These are phyloP conservation scores for Dentiscutata heterogama DNA, from an alignment of 371 early-diverging fungal species.

Conservation along the genomic window DNA sequence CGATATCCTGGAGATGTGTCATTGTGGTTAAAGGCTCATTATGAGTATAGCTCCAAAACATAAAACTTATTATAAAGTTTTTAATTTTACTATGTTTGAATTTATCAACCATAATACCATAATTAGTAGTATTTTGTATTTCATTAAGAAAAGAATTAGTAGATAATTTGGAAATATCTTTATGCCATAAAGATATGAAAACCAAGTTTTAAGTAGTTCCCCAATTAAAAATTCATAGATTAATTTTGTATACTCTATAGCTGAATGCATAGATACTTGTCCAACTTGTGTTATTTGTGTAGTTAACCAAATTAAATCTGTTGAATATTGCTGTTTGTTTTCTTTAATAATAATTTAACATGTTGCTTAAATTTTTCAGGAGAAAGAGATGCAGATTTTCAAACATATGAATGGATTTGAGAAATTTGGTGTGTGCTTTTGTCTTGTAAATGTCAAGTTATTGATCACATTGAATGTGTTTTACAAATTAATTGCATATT, in stretches of 20 bases:
- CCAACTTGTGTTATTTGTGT: neutral
- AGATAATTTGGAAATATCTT: neutral
- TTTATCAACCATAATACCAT: conserved; percentile 10
- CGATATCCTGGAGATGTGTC: neutral
- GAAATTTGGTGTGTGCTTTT: neutral
- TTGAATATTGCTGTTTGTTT: neutral
- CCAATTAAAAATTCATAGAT: conserved; percentile 3
- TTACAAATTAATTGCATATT: neutral
- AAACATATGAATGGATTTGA: neutral
- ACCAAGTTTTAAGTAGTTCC: neutral
- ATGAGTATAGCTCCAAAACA: neutral
- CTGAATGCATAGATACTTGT: neutral
- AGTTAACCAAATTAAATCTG: neutral
- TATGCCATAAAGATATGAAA: neutral
- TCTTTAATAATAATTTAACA: neutral
- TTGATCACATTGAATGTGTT: neutral
- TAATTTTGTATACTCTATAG: neutral
- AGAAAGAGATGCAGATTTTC: neutral
- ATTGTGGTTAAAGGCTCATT: neutral
- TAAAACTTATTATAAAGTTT: conserved; percentile 1
- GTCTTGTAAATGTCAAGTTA: neutral
- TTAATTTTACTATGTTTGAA: neutral
- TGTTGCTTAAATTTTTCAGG: neutral
- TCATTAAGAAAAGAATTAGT: neutral
- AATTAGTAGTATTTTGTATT: neutral